A percentile compares a stretch with the other conserved stretches of the same genome.
Conservation (phyloP, 179 eudicot genomes). For the Nepenthes alata region DNA sequence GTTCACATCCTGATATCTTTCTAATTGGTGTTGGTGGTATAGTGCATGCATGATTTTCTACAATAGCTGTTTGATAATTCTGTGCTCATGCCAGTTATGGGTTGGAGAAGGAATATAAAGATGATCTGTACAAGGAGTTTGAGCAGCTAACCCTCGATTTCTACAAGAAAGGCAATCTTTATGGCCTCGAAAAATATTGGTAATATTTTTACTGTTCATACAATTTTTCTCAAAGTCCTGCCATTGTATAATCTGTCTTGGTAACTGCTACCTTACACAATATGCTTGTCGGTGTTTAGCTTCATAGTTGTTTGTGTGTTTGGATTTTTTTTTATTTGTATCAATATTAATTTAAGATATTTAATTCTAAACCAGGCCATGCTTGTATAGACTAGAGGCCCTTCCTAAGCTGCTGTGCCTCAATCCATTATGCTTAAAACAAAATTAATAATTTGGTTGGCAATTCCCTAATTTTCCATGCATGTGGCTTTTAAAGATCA, state of each 20-base stretch:
- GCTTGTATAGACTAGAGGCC: too few relatives aligned
- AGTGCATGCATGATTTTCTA: background rate
- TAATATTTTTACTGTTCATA: slow-evolving; percentile 13
- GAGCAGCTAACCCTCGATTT: slow-evolving; percentile 59
- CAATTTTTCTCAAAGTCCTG: background rate
- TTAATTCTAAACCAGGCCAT: too few relatives aligned
- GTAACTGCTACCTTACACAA: background rate
- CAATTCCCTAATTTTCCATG: too few relatives aligned
- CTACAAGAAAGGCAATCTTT: slow-evolving; percentile 70
- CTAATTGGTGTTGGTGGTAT: background rate
- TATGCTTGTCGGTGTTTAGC: background rate
- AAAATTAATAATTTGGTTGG: too few relatives aligned
- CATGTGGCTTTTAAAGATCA: too few relatives aligned
- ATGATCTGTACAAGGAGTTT: slow-evolving; percentile 66
- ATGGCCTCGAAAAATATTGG: slow-evolving; percentile 98
- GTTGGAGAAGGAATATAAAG: slow-evolving; percentile 77
- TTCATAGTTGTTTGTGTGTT: background rate
- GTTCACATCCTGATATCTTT: background rate
- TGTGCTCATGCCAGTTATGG: slow-evolving; percentile 55
- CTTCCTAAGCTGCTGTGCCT: too few relatives aligned
- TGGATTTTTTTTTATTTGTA: background rate
- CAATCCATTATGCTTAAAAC: too few relatives aligned
- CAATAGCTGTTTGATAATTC: background rate
- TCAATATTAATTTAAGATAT: background rate
- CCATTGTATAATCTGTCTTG: background rate